Percentiles rank a stretch among this genome's conserved stretches.
These are phyloP conservation scores for Calamus simplicifolius DNA, from an alignment of 176 grass and related monocot species.

Conservation along the genomic window DNA sequence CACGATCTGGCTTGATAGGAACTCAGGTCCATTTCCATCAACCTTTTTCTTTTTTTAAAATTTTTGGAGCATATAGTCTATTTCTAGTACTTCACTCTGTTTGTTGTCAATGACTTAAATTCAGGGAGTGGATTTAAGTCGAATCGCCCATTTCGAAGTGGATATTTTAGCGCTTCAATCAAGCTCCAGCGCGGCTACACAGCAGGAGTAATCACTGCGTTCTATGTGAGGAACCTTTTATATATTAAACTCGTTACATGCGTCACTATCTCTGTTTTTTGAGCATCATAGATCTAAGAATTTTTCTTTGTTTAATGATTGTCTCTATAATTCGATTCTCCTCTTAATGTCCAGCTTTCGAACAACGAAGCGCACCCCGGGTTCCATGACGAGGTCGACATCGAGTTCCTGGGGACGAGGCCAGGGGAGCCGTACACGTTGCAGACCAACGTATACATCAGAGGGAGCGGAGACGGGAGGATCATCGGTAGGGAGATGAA, in stretches of 20 bases:
- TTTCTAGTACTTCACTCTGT: not conserved
- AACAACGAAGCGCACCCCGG: constrained; percentile 58
- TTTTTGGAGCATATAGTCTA: not conserved
- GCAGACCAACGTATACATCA: constrained; percentile 69
- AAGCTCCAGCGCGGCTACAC: constrained; percentile 67
- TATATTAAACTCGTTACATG: too few species aligned
- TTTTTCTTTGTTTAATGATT: too few species aligned
- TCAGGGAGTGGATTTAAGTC: constrained; percentile 75
- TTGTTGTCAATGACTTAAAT: not conserved
- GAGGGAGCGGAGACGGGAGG: constrained; percentile 47
- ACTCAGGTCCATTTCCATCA: constrained; percentile 21
- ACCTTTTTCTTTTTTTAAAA: not conserved
- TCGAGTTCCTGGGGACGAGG: constrained; percentile 58
- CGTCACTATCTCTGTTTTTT: too few species aligned
- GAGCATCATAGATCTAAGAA: too few species aligned
- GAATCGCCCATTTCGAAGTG: constrained; percentile 29
- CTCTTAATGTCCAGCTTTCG: constrained; percentile 18
- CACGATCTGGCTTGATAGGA: constrained; percentile 56
- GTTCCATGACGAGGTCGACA: constrained; percentile 64
- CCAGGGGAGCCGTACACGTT: constrained; percentile 47
- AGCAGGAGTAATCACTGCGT: constrained; percentile 68
- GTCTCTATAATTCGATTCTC: too few species aligned
- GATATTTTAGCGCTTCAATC: constrained; percentile 49
- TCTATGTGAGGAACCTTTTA: constrained; percentile 33
- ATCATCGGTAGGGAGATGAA: constrained; percentile 54